Evolutionary conservation across 1,139 yeast genomes (phyloP).

Genomic region (Scheffersomyces illinoinensis): DNA sequence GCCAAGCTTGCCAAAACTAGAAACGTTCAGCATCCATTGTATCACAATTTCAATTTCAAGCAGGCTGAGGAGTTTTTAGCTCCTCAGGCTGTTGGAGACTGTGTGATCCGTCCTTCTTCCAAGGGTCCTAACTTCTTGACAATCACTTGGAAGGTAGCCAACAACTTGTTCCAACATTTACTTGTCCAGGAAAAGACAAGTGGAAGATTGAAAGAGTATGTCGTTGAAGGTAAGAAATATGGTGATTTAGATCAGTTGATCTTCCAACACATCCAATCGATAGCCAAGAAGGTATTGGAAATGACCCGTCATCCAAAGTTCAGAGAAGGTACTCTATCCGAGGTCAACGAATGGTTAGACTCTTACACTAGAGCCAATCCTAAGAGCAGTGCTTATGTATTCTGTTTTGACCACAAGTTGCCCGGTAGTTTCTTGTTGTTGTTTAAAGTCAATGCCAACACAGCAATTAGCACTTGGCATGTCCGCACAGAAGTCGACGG

Average conservation of each 20-base stretch:
- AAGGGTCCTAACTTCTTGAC: slow-evolving; percentile 86
- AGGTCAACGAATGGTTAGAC: slow-evolving; percentile 84
- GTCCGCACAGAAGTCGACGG: slow-evolving; percentile 89
- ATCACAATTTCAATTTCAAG: slow-evolving; percentile 74
- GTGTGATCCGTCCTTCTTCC: slow-evolving; percentile 93
- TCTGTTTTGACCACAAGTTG: slow-evolving; percentile 84
- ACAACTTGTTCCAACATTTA: slow-evolving; percentile 86
- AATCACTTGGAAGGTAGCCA: slow-evolving; percentile 95
- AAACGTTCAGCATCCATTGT: slow-evolving; percentile 89
- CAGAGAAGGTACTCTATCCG: slow-evolving; percentile 76
- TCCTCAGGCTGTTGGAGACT: slow-evolving; percentile 84
- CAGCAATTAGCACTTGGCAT: slow-evolving; percentile 83
- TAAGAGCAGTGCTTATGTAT: slow-evolving; percentile 85
- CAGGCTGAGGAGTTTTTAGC: slow-evolving; percentile 96
- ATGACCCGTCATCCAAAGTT: slow-evolving; percentile 88
- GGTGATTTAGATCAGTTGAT: slow-evolving; percentile 92
- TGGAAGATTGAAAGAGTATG: slow-evolving; percentile 60
- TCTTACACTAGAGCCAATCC: slow-evolving; percentile 92
- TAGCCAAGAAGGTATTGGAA: slow-evolving; percentile 81
- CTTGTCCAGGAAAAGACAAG: slow-evolving; percentile 71
- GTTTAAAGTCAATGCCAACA: slow-evolving; percentile 73
- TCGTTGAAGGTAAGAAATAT: slow-evolving; percentile 70
- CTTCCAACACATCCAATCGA: slow-evolving; percentile 82
- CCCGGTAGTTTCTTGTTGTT: slow-evolving; percentile 91
- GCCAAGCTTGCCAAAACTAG: slow-evolving; percentile 58